These are phyloP conservation scores for Penicillium fimorum DNA, from an alignment of 495 filamentous ascomycete species.

Conservation along the genomic window DNA sequence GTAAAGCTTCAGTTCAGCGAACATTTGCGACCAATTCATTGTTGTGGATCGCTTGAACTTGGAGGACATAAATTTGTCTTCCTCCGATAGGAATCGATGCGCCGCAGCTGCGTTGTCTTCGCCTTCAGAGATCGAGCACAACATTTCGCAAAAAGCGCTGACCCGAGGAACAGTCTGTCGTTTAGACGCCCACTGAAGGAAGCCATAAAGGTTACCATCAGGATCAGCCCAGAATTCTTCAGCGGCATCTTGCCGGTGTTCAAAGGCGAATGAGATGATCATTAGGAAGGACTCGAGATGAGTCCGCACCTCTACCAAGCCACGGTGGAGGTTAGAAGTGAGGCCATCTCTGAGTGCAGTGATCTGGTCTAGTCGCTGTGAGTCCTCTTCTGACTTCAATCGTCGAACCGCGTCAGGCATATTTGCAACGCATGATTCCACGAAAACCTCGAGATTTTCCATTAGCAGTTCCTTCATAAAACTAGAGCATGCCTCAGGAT, in stretches of 20 bases:
- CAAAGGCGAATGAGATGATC: slow-evolving; percentile 88
- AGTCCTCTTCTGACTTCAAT: slow-evolving; percentile 85
- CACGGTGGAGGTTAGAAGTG: slow-evolving; percentile 45
- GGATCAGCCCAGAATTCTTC: slow-evolving; percentile 85
- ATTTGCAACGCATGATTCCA: slow-evolving; percentile 89
- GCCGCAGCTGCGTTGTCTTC: slow-evolving; percentile 75
- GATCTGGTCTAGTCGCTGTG: slow-evolving; percentile 70
- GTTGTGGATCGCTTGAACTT: slow-evolving; percentile 76
- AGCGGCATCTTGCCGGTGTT: slow-evolving; percentile 75
- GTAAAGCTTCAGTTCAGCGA: slow-evolving; percentile 80
- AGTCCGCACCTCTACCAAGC: slow-evolving; percentile 56
- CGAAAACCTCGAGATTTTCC: slow-evolving; percentile 77
- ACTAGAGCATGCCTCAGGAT: slow-evolving; percentile 58
- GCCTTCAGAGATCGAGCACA: slow-evolving; percentile 78
- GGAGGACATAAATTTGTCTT: slow-evolving; percentile 66
- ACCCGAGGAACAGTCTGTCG: slow-evolving; percentile 89
- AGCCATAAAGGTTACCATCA: slow-evolving; percentile 88
- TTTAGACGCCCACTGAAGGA: slow-evolving; percentile 91
- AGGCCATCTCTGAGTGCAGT: slow-evolving; percentile 49
- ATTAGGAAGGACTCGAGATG: slow-evolving; percentile 90
- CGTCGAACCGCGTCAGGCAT: slow-evolving; percentile 88
- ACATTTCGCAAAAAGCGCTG: slow-evolving; percentile 93
- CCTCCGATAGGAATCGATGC: slow-evolving; percentile 86
- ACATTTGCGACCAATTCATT: slow-evolving; percentile 89
- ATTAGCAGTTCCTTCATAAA: slow-evolving; percentile 69